Conservation (phyloP, 768 basidiomycete species). For the Dioszegia crocea region DNA sequence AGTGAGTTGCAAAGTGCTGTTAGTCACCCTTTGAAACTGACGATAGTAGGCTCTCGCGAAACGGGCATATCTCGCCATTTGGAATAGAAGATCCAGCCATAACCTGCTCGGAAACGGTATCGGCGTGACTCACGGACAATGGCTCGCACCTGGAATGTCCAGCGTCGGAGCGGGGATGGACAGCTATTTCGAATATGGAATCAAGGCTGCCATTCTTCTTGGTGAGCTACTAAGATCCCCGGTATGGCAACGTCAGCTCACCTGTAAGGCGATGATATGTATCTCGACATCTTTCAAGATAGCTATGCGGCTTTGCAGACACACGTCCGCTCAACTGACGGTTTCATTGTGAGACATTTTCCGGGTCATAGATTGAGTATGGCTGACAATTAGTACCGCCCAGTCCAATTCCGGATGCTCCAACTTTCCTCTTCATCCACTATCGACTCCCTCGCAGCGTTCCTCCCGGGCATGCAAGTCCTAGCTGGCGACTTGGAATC, state of each 20-base stretch:
- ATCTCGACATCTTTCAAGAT: conserved; percentile 78
- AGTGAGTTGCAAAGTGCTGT: conserved; percentile 21
- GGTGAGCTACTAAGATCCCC: too few species aligned
- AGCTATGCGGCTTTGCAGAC: conserved; percentile 79
- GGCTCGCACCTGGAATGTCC: conserved; percentile 71
- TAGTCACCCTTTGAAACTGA: not conserved
- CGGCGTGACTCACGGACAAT: conserved; percentile 71
- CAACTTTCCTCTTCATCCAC: conserved; percentile 63
- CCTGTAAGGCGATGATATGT: conserved; percentile 65
- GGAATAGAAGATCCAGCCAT: conserved; percentile 83
- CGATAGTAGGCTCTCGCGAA: conserved; percentile 61
- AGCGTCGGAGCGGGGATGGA: conserved; percentile 93
- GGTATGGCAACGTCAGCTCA: not conserved
- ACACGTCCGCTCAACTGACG: conserved; percentile 73
- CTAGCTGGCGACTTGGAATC: conserved; percentile 66
- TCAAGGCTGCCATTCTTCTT: conserved; percentile 44
- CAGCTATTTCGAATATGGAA: conserved; percentile 73
- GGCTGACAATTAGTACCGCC: conserved; percentile 63
- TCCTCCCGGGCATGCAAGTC: conserved; percentile 89
- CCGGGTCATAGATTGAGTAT: not conserved
- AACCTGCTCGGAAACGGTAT: conserved; percentile 84
- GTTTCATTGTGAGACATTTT: conserved; percentile 67
- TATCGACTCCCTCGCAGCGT: conserved; percentile 94
- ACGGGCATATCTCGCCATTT: conserved; percentile 85
- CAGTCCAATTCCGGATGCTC: conserved; percentile 73